Evolutionary conservation across 768 basidiomycete genomes (phyloP).

Genomic region (Dictyophora rubrovolvata): DNA sequence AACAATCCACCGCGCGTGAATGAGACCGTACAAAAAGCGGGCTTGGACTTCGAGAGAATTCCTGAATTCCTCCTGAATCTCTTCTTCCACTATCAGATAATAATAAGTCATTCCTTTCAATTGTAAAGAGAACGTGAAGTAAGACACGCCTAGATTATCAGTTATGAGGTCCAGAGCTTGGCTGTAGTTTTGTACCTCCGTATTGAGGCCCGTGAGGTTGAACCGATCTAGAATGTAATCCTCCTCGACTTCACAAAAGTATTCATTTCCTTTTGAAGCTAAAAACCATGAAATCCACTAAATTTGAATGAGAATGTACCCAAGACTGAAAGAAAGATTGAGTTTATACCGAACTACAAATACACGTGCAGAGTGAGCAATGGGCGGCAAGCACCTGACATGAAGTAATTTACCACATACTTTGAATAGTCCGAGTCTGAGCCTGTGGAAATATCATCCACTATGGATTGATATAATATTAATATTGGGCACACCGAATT

Average conservation of each 20-base stretch:
- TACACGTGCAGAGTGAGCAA: slow-evolving; percentile 16
- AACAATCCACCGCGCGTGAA: slow-evolving; percentile 95
- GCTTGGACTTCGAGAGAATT: slow-evolving; percentile 91
- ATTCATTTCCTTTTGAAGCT: slow-evolving; percentile 96
- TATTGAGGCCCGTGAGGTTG: slow-evolving; percentile 95
- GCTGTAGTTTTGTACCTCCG: slow-evolving; percentile 89
- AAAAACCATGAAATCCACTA: slow-evolving; percentile 99
- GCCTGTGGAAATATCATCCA: slow-evolving; percentile 84
- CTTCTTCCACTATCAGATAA: slow-evolving; percentile 54
- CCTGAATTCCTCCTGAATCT: slow-evolving; percentile 87
- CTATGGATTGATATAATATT: slow-evolving; percentile 25
- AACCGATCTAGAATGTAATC: slow-evolving; percentile 98
- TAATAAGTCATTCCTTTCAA: background rate
- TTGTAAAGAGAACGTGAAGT: background rate
- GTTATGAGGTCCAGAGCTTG: slow-evolving; percentile 95
- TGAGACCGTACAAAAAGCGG: slow-evolving; percentile 86
- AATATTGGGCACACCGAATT: background rate
- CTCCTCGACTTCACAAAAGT: slow-evolving; percentile 98
- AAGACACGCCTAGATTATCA: slow-evolving; percentile 74
- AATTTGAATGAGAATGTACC: background rate
- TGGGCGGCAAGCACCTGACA: slow-evolving; percentile 11
- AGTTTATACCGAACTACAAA: slow-evolving; percentile 17
- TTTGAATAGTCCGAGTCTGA: slow-evolving; percentile 96
- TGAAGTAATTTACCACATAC: slow-evolving; percentile 33
- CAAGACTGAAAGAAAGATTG: background rate